Base-by-base conservation (phyloP, 1,139 yeast species). In the Diutina rugosa region DNA sequence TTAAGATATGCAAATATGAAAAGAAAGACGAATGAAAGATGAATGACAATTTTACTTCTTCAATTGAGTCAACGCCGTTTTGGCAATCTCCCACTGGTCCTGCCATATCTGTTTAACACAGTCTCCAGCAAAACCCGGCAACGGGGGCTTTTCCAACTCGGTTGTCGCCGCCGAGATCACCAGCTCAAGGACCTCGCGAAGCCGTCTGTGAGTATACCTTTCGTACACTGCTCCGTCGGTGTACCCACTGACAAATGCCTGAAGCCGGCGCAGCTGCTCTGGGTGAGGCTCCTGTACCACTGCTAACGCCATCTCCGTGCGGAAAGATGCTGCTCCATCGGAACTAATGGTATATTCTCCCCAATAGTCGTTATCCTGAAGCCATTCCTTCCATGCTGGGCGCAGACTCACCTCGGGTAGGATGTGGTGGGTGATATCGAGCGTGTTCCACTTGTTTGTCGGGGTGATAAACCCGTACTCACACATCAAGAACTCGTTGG, bases 391-490 rank as follows among this genome's bases (percentile, higher is more conserved):
- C 41, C 41, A 35, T 35, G 41, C 41, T 35, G 41, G 41, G 0
- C 62, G 61, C 47, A 82, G 84, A 44, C 71, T 71, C 46, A 86
- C 59, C 30, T 76, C 60, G 2, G 70, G 66, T 0, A 66, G 46
- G 2, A 82, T 63, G 38, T 72, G 68, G 0, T 68, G 65, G 0
- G 88, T 71, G 7, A 91, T 66, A 63, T 91, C 95, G 2, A 90
- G 66, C 59, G 74, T 83, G 61, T 90, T 85, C 90, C 93, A 86
- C 38, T 68, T 71, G 65, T 90, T 90, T 1, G 67, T 58, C 0
- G 64, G 62, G 12, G 87, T 68, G 18, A 77, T 75, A 70, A 91
- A 93, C 1, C 98, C 98, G 64, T 93, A 93, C 67, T 93, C 98
- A 64, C 87, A 82, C 12, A 90, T 71, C 49, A 93, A 70, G 62